Evolutionary conservation across 2,329 filamentous ascomycete genomes (phyloP), one percentile per base, ranked within the genome.

Genomic region (Colletotrichum ledebouriae): DNA sequence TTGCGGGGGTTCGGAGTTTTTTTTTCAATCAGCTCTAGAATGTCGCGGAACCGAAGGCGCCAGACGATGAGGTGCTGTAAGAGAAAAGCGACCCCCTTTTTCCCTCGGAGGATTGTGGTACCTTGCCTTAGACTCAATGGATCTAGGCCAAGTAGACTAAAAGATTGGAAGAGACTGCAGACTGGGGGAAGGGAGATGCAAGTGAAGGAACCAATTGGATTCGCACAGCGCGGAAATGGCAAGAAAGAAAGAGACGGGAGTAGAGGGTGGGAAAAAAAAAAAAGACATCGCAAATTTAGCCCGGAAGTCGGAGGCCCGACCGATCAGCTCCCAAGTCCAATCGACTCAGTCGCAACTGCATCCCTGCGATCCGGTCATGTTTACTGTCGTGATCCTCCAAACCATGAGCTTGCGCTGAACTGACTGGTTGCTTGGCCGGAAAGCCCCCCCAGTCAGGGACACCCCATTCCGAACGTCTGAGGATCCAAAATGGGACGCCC

Each of bases 391-490:
- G 34, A 56, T 56, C 52, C 39, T 53, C 25, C n/a, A 29, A 10
- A n/a, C 49, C 49, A 15, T 52, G 22, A 52, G 22, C 10, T 46
- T 17, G 33, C 29, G 13, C 33, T 55, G 29, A 39, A 33, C 50
- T 37, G 20, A 22, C 47, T 22, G 25, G 11, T 59, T 39, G 25
- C 49, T 59, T 59, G 12, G 56, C 34, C 41, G 29, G 42, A 29
- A 37, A 47, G 22, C 42, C 42, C 17, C 25, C 56, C 41, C 22
- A 46, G 29, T 41, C 41, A 59, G 56, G 56, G 42, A 25, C n/a
- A 47, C 33, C 56, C 56, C 56, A 46, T 59, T 59, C 56, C 56
- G 56, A 29, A 47, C 41, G 42, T 59, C 56, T 59, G 42, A 59
- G 49, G n/a, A 46, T 47, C 25, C n/a, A 12, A 59, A 59, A 46